A percentile compares a stretch with the other conserved stretches of the same genome.
Conservation (phyloP, 2,329 filamentous ascomycete species). For the Beauveria rudraprayagi region DNA sequence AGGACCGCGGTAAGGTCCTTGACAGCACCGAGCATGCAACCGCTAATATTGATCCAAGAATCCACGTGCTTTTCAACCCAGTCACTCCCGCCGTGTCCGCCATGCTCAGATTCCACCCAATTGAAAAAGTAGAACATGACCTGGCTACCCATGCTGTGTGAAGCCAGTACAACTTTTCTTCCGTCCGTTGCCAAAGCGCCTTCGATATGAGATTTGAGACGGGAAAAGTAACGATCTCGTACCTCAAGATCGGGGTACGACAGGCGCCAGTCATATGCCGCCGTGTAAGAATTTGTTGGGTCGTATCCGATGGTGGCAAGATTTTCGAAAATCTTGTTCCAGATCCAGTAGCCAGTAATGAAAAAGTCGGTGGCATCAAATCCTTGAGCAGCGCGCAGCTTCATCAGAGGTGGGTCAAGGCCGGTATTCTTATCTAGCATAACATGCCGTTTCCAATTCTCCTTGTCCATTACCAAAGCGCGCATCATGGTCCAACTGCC, state of each 20-base stretch:
- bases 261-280: slow-evolving; percentile 83
- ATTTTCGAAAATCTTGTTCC: slow-evolving; percentile 98
- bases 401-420: slow-evolving; percentile 81
- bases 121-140: slow-evolving; percentile 79
- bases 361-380: slow-evolving; percentile 98
- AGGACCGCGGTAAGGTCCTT: slow-evolving; percentile 87
- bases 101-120: slow-evolving; percentile 70
- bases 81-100: slow-evolving; percentile 70
- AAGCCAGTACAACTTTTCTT: slow-evolving; percentile 77
- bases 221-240: slow-evolving; percentile 88
- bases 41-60: slow-evolving; percentile 96
- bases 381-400: slow-evolving; percentile 85
- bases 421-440: slow-evolving; percentile 93
- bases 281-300: slow-evolving; percentile 64
- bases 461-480: slow-evolving; percentile 85
- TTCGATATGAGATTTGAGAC: slow-evolving; percentile 86
- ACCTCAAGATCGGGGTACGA: slow-evolving; percentile 84
- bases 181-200: slow-evolving; percentile 63
- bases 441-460: slow-evolving; percentile 89
- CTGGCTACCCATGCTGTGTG: slow-evolving; percentile 96
- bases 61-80: slow-evolving; percentile 92
- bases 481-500: slow-evolving; percentile 99
- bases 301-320: slow-evolving; percentile 94
- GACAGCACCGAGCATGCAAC: slow-evolving; percentile 91
- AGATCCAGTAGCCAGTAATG: slow-evolving; percentile 90